phyloP scores from a whole-genome alignment of 2,329 filamentous ascomycete species.

The Scytalidium sp. region DNA sequence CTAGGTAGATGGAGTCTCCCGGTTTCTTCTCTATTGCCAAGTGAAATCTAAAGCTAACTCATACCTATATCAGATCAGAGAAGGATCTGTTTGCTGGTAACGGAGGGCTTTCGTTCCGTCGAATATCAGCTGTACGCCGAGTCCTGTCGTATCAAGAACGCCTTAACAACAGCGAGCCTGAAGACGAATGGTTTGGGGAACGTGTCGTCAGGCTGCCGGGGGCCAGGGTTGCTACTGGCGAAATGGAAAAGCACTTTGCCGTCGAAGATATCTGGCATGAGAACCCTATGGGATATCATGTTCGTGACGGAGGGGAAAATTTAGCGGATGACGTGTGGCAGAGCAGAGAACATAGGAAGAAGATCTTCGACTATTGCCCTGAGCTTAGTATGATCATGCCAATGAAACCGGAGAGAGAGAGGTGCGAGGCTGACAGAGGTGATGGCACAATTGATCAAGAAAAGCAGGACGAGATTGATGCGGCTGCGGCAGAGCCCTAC shows the following conservation, averaged over 20 bases:
- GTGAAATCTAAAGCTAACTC: background rate
- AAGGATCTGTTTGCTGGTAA: slow-evolving; percentile 48
- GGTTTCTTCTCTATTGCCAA: background rate
- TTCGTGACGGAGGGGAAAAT: slow-evolving; percentile 39
- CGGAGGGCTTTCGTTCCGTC: slow-evolving; percentile 51
- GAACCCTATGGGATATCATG: slow-evolving; percentile 53
- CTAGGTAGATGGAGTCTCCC: slow-evolving; percentile 33
- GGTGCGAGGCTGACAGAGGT: slow-evolving; percentile 33
- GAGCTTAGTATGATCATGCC: slow-evolving; percentile 53
- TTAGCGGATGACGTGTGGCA: slow-evolving; percentile 46
- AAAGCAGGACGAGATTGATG: background rate
- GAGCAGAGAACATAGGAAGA: slow-evolving; percentile 37
- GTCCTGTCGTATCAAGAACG: slow-evolving; percentile 47
- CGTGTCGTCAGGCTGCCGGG: slow-evolving; percentile 45
- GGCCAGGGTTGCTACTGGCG: slow-evolving; percentile 41
- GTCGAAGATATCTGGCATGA: slow-evolving; percentile 48
- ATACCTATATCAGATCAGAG: slow-evolving; percentile 24
- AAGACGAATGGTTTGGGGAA: slow-evolving; percentile 54
- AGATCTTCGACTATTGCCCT: slow-evolving; percentile 54
- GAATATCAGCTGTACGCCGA: slow-evolving; percentile 46
- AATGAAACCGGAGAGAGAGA: slow-evolving; percentile 52
- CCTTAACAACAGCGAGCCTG: slow-evolving; percentile 47
- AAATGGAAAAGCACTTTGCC: slow-evolving; percentile 39
- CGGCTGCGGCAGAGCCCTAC: background rate
- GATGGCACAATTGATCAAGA: background rate